A percentile compares a stretch with the other conserved stretches of the same genome.
These are phyloP conservation scores for Ceraceosorus bombacis DNA, from an alignment of 1,284 basidiomycete genomes.

Conservation along the genomic window DNA sequence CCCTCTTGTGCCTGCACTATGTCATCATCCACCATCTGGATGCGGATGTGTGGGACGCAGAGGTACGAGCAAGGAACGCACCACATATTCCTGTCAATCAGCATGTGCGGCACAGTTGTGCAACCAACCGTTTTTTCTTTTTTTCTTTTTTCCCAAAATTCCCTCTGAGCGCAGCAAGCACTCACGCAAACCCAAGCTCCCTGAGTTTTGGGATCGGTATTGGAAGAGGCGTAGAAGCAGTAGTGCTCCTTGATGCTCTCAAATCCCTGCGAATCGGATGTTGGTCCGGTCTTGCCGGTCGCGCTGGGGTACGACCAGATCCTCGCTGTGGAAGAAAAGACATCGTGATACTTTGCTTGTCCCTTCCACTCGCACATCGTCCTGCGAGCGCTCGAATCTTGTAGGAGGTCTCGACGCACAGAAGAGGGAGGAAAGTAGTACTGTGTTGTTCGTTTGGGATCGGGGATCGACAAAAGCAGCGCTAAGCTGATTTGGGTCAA, in stretches of 20 bases:
- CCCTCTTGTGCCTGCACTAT: slow-evolving; percentile 38
- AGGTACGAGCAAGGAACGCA: neutral
- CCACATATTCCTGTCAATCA: neutral
- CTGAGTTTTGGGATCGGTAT: slow-evolving; percentile 25
- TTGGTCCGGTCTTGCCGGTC: slow-evolving; percentile 5
- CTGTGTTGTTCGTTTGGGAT: neutral
- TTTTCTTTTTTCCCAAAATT: neutral
- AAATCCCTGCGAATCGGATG: slow-evolving; percentile 12
- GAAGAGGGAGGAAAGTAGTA: slow-evolving; percentile 38
- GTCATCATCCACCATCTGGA: slow-evolving; percentile 39
- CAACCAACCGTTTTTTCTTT: no score
- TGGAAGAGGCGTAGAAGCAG: slow-evolving; percentile 40
- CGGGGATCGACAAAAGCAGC: slow-evolving; percentile 5
- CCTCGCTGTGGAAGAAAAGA: slow-evolving; percentile 19
- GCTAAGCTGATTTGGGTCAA: neutral
- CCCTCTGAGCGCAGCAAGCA: slow-evolving; percentile 1
- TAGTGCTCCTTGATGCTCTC: slow-evolving; percentile 39
- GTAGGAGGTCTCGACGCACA: slow-evolving; percentile 26
- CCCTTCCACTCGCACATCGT: slow-evolving; percentile 48
- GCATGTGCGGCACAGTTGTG: neutral
- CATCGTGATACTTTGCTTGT: slow-evolving; percentile 33
- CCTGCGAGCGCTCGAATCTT: slow-evolving; percentile 27
- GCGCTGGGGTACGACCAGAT: slow-evolving; percentile 44
- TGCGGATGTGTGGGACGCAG: neutral
- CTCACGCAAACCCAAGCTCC: slow-evolving; percentile 35